phyloP scores from a whole-genome alignment of 2,329 filamentous ascomycete species.

The Aspergillus felis region DNA sequence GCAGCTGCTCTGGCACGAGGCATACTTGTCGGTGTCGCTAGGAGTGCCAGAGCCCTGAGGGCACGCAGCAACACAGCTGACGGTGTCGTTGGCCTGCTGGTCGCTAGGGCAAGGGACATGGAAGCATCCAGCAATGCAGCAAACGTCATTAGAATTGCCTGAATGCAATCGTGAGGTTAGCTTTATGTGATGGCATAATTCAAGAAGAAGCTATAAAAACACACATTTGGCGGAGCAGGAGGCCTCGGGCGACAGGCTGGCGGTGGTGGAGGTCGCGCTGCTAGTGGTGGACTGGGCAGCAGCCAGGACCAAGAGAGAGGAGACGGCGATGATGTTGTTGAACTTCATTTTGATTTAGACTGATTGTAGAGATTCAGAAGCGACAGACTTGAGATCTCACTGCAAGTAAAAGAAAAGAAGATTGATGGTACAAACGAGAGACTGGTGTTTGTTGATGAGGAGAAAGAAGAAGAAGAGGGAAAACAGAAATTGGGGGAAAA shows the following conservation, averaged over 20 bases:
- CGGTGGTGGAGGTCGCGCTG: slow-evolving; percentile 28
- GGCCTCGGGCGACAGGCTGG: slow-evolving; percentile 30
- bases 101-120: slow-evolving; percentile 51
- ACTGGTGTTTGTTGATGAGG: slow-evolving; percentile 3
- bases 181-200: not conserved
- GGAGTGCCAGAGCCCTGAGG: slow-evolving; percentile 50
- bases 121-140: slow-evolving; percentile 51
- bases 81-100: slow-evolving; percentile 49
- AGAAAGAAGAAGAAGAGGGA: slow-evolving; percentile 8
- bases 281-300: slow-evolving; percentile 36
- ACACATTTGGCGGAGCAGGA: slow-evolving; percentile 37
- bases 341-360: slow-evolving; percentile 36
- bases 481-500: slow-evolving; percentile 6
- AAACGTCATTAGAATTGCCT: slow-evolving; percentile 45
- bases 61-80: slow-evolving; percentile 50
- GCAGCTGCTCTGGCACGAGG: slow-evolving; percentile 48
- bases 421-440: slow-evolving; percentile 6
- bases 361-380: not conserved
- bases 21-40: slow-evolving; percentile 44
- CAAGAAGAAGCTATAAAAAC: not conserved
- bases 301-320: slow-evolving; percentile 43
- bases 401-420: slow-evolving; percentile 1
- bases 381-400: slow-evolving; percentile 10
- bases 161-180: slow-evolving; percentile 3
- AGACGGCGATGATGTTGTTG: slow-evolving; percentile 39